These are phyloP conservation scores for Backusella westeae DNA, from an alignment of 192 early-diverging fungal genomes.

Conservation along the genomic window DNA sequence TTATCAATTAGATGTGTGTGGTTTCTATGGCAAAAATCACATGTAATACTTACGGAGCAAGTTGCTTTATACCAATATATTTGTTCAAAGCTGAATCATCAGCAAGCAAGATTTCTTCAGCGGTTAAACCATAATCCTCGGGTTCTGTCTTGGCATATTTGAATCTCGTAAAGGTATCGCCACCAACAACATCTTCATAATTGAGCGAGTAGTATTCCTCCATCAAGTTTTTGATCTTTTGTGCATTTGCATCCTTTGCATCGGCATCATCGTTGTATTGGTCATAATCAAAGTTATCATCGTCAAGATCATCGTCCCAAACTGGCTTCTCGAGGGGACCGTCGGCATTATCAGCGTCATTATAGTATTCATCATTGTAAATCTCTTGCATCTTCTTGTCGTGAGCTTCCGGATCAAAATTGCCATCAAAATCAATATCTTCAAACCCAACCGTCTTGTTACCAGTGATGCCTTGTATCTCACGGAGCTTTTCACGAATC, in stretches of 20 bases:
- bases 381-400: conserved; percentile 82
- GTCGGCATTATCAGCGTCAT: conserved; percentile 37
- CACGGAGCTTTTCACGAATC: conserved; percentile 73
- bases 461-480: conserved; percentile 86
- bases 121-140: conserved; percentile 72
- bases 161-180: conserved; percentile 83
- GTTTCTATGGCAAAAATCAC: not conserved
- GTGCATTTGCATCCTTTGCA: conserved; percentile 27
- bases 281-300: conserved; percentile 80
- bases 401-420: conserved; percentile 87
- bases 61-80: conserved; percentile 78
- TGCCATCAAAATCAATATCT: conserved; percentile 81
- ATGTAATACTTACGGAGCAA: conserved; percentile 70
- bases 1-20: not conserved
- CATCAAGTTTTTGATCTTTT: conserved; percentile 67
- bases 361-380: conserved; percentile 77
- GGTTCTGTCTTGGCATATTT: conserved; percentile 86
- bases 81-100: conserved; percentile 88
- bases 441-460: conserved; percentile 71
- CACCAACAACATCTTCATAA: conserved; percentile 88
- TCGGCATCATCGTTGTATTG: conserved; percentile 35
- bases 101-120: conserved; percentile 87
- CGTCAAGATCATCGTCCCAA: conserved; percentile 82
- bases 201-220: conserved; percentile 92
- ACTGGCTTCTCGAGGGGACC: conserved; percentile 72